phyloP scores from a whole-genome alignment of 2,329 filamentous ascomycete species.

The Macrophomina tecta region DNA sequence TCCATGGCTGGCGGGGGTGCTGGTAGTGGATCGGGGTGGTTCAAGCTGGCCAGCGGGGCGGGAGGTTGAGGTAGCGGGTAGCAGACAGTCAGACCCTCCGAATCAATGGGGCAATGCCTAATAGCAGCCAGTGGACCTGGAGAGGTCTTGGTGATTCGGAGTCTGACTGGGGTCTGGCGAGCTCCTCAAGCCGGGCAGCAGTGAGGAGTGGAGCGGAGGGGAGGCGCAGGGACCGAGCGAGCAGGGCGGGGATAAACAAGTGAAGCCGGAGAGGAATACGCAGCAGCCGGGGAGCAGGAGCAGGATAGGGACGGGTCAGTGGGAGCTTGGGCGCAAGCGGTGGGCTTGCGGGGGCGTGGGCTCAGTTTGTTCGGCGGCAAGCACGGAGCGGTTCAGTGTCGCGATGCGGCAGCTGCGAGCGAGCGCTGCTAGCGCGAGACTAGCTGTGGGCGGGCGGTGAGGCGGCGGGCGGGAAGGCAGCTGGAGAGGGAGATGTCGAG shows the following conservation, averaged over 20 bases:
- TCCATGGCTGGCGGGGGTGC: conserved; percentile 62
- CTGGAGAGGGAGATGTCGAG: background rate
- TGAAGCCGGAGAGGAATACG: no score
- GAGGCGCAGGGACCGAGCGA: background rate
- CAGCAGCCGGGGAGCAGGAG: background rate
- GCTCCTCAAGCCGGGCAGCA: conserved; percentile 1
- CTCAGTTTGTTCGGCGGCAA: background rate
- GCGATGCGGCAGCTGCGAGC: conserved; percentile 9
- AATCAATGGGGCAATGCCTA: conserved; percentile 26
- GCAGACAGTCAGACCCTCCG: conserved; percentile 15
- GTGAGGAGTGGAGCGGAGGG: background rate
- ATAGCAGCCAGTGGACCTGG: conserved; percentile 24
- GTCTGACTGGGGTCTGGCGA: background rate
- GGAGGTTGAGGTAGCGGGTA: background rate
- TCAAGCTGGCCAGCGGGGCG: background rate
- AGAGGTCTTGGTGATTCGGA: conserved; percentile 24
- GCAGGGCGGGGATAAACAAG: background rate
- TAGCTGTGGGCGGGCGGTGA: conserved; percentile 10
- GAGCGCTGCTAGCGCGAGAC: background rate
- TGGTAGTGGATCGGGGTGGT: background rate
- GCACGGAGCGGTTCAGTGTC: background rate
- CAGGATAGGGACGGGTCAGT: background rate
- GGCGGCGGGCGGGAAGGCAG: background rate
- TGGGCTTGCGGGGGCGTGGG: background rate
- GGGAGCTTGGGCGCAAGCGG: conserved; percentile 4